phyloP scores from a whole-genome alignment of 129 eudicot species.

The Smallanthus sonchifolius region DNA sequence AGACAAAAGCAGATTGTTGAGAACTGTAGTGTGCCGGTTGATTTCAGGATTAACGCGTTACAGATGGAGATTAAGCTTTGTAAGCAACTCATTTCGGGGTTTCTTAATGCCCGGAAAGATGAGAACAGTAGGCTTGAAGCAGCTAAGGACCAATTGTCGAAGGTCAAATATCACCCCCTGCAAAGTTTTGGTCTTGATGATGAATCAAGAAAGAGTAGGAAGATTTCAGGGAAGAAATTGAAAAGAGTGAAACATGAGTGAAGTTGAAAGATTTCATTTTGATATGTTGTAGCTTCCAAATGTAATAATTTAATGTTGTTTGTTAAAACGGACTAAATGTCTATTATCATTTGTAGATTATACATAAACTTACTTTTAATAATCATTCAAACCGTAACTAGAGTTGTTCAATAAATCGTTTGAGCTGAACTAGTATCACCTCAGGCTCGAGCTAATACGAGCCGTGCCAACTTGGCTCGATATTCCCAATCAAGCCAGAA shows the following conservation, averaged over 20 bases:
- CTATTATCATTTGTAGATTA: too few species aligned
- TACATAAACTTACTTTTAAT: not conserved
- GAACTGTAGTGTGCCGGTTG: constrained; percentile 67
- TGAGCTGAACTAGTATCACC: not conserved
- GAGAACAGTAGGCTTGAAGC: constrained; percentile 56
- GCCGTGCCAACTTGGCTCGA: not conserved
- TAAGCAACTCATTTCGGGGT: constrained; percentile 58
- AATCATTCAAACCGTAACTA: not conserved
- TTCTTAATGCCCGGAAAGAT: constrained; percentile 52
- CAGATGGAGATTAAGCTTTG: constrained; percentile 95
- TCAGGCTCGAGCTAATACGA: not conserved
- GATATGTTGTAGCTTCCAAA: constrained; percentile 10
- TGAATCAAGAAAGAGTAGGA: constrained; percentile 30
- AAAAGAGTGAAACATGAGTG: constrained; percentile 21
- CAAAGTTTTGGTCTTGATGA: constrained; percentile 23
- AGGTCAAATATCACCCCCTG: constrained; percentile 64
- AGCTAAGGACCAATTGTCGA: constrained; percentile 49
- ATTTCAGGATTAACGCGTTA: constrained; percentile 50
- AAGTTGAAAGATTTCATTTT: not conserved
- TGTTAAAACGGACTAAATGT: not conserved
- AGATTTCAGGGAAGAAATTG: constrained; percentile 20
- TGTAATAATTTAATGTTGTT: not conserved
- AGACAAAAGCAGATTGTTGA: constrained; percentile 74
- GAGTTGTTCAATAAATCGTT: not conserved
- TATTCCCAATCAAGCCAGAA: not conserved